phyloP scores from a whole-genome alignment of 1,284 basidiomycete genomes.

The Heterobasidion irregulare region DNA sequence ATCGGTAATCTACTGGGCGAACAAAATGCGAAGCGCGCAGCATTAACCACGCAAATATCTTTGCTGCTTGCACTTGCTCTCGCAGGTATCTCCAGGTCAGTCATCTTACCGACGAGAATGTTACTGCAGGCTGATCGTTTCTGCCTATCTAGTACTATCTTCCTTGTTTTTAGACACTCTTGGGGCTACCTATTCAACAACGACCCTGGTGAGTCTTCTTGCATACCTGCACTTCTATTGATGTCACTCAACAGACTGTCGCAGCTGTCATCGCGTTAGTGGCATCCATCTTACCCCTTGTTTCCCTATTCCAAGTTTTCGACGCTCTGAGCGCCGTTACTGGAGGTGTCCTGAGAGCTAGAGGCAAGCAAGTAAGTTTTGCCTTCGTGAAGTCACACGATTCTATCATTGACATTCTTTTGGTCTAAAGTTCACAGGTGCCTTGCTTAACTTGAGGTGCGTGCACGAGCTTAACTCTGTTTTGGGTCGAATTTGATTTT shows the following conservation, averaged over 20 bases:
- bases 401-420: not conserved
- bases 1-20: constrained; percentile 82
- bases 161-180: constrained; percentile 60
- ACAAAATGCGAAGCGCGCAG: constrained; percentile 57
- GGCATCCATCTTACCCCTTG: constrained; percentile 65
- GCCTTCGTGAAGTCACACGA: not conserved
- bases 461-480: not conserved
- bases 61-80: constrained; percentile 55
- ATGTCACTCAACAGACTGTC: not conserved
- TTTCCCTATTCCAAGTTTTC: constrained; percentile 75
- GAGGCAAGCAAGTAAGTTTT: constrained; percentile 57
- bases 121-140: not conserved
- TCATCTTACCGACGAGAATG: not conserved
- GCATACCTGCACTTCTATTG: not conserved
- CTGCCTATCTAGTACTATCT: constrained; percentile 43
- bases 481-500: not conserved
- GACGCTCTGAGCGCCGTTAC: constrained; percentile 68
- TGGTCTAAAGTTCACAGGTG: constrained; percentile 43
- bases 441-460: constrained; percentile 55
- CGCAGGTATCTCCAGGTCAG: constrained; percentile 54
- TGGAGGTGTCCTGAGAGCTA: constrained; percentile 69
- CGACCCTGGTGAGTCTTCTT: constrained; percentile 46
- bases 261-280: constrained; percentile 58
- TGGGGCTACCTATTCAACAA: constrained; percentile 86
- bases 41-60: constrained; percentile 51